These are phyloP conservation scores for Xanthoparmelia taractica DNA, from an alignment of 495 filamentous ascomycete genomes.

Conservation along the genomic window DNA sequence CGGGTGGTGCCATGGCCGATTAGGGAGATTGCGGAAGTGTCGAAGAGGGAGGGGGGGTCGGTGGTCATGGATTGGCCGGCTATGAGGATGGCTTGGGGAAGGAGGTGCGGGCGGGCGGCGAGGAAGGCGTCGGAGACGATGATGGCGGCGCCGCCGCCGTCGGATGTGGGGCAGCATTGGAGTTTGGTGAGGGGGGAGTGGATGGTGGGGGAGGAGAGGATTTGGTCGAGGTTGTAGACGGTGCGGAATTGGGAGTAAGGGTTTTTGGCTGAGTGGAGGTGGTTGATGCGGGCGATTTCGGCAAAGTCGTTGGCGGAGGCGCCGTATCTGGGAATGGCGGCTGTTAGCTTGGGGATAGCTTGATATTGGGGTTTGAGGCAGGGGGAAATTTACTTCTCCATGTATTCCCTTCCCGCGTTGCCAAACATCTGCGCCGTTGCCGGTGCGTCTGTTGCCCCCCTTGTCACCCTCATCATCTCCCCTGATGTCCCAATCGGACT, in stretches of 20 bases:
- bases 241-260: conserved; percentile 96
- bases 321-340: conserved; percentile 54
- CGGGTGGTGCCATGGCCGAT: conserved; percentile 71
- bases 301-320: conserved; percentile 83
- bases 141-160: conserved; percentile 84
- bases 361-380: background rate
- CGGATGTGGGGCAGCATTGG: conserved; percentile 83
- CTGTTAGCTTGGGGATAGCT: background rate
- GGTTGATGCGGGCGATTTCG: conserved; percentile 92
- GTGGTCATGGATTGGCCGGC: conserved; percentile 84
- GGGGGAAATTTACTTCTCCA: conserved; percentile 63
- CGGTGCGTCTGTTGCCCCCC: conserved; percentile 72
- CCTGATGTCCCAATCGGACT: conserved; percentile 64
- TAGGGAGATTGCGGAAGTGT: conserved; percentile 69
- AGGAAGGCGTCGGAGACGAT: conserved; percentile 85
- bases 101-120: conserved; percentile 72
- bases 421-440: conserved; percentile 91
- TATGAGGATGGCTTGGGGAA: conserved; percentile 72
- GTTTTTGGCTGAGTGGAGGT: conserved; percentile 82
- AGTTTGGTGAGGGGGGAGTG: conserved; percentile 72
- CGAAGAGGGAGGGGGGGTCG: conserved; percentile 68
- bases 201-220: conserved; percentile 70
- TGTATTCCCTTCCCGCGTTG: conserved; percentile 90
- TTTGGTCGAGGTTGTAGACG: conserved; percentile 81
- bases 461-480: conserved; percentile 73